Base-by-base conservation (phyloP, 2,329 filamentous ascomycete species). In the Stachybotrys echinatus region DNA sequence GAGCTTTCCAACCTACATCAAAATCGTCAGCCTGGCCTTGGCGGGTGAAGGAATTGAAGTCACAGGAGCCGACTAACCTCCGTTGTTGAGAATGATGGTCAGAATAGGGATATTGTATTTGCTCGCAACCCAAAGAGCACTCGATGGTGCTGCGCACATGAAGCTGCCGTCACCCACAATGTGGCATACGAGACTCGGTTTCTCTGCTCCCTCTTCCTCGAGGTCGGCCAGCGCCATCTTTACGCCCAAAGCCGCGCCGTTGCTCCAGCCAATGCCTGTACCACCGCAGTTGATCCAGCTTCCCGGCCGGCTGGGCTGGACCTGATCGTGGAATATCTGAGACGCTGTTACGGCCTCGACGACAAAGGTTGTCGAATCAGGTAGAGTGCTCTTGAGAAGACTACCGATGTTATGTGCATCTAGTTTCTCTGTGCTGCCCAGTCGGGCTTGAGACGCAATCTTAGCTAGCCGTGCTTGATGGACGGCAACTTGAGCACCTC, bases 281-380 rank as follows among this genome's bases (percentile, higher is more conserved):
- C 85, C 87, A 3, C 88, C 87, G 63, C 87, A 89, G 59, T 89
- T 90, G 60, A 91, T 80, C 83, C 84, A 89, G 2, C 79, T 81
- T 0, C 87, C 86, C 0, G 88, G 87, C 0, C 81, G 61, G 0
- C 76, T 81, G 2, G 81, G 76, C 56, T 83, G 81, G 6, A 92
- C 70, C 55, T 90, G 85, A 55, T 92, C 87, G 17, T 80, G 75
- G 2, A 90, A 80, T 23, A 81, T 76, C 2, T 65, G 67, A 0
- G 83, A 81, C 45, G 87, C 81, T 0, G 88, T 92, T 1, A 92
- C 88, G 0, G 88, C 83, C 68, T 92, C 88, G 34, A 92, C 66
- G 61, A 37, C 62, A 65, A 1, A 58, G 23, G n/a, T 51, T 45
- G 8, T 85, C 57, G 65, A 66, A 19, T 60, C 58, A 7, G 64